Conservation (phyloP, 2,329 filamentous ascomycete species). For the Pyricularia sp. region DNA sequence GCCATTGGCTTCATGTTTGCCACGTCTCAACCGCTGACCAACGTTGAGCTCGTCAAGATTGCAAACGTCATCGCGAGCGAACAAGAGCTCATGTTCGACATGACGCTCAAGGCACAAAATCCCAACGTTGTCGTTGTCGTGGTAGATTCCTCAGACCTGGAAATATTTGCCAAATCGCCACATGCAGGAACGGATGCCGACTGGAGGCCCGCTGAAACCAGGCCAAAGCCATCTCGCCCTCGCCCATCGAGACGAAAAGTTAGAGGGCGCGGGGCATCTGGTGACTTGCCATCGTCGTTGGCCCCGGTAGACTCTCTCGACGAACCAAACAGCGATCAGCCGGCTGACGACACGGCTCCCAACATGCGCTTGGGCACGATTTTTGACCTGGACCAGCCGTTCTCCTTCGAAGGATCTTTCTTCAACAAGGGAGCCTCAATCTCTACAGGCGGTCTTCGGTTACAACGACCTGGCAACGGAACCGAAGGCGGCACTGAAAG, state of each 20-base stretch:
- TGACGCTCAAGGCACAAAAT: conserved; percentile 79
- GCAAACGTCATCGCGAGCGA: conserved; percentile 86
- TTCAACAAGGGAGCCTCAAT: conserved; percentile 60
- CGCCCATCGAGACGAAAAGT: background rate
- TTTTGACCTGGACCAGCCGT: conserved; percentile 70
- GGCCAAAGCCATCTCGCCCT: background rate
- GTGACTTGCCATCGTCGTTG: background rate
- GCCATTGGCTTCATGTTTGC: conserved; percentile 82
- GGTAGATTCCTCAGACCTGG: conserved; percentile 75
- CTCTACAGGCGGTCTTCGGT: conserved; percentile 71
- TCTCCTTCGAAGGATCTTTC: conserved; percentile 82
- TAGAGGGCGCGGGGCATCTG: background rate
- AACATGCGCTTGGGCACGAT: conserved; percentile 91
- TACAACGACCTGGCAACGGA: conserved; percentile 73
- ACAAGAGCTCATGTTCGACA: conserved; percentile 87
- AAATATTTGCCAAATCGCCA: conserved; percentile 88
- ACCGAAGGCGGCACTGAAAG: conserved; percentile 74
- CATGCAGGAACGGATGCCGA: conserved; percentile 56
- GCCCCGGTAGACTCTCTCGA: conserved; percentile 10
- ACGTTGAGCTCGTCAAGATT: conserved; percentile 68
- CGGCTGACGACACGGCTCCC: conserved; percentile 54
- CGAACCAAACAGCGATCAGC: conserved; percentile 38
- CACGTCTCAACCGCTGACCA: conserved; percentile 73
- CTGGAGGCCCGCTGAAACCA: background rate
- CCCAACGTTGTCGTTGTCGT: conserved; percentile 85